Base-by-base conservation (phyloP, 2,329 filamentous ascomycete species). In the Acarospora socialis region DNA sequence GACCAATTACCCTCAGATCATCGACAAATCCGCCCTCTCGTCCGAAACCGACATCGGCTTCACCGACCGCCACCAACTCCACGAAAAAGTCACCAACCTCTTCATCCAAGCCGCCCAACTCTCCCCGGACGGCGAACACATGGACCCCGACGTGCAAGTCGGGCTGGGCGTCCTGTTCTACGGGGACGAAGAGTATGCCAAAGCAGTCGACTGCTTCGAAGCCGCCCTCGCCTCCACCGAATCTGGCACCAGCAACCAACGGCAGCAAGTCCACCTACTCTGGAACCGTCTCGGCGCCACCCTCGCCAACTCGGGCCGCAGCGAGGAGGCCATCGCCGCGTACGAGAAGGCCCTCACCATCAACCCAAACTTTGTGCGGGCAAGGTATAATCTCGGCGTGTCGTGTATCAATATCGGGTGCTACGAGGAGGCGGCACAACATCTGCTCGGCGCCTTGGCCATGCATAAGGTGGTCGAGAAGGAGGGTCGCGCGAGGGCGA, bases 121-220 rank as follows among this genome's bases (percentile, higher is more conserved):
- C 29, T 90, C 82, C 18, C 90, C 90, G 0, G 77, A 82, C 29
- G 90, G 87, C 38, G 82, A 84, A 49, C 82, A 90, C 49, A 95
- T 98, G 81, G 92, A 98, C 50, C 90, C 90, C 0, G 90, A 98
- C 52, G 90, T 98, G 5, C 92, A 98, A 58, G 90, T 98, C 36
- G 90, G 90, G 1, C 68, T 98, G 1, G 92, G 92, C 21, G 90
- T 98, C 4, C 70, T 98, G 10, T 95, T 98, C 63, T 98, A 98
- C 59, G 90, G 87, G 31, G 84, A 82, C 18, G 90, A 98, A 57
- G 87, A 95, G 52, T 95, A 94, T 61, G 82, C 90, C 53, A 98
- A 98, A 62, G 90, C 90, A 0, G 87, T 98, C 21, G 90, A 98
- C 63, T 98, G 92, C 65, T 98, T 98, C 70, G 81, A 79, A 34